These are phyloP conservation scores for Leccinum boreale DNA, from an alignment of 768 basidiomycete species.

Conservation along the genomic window DNA sequence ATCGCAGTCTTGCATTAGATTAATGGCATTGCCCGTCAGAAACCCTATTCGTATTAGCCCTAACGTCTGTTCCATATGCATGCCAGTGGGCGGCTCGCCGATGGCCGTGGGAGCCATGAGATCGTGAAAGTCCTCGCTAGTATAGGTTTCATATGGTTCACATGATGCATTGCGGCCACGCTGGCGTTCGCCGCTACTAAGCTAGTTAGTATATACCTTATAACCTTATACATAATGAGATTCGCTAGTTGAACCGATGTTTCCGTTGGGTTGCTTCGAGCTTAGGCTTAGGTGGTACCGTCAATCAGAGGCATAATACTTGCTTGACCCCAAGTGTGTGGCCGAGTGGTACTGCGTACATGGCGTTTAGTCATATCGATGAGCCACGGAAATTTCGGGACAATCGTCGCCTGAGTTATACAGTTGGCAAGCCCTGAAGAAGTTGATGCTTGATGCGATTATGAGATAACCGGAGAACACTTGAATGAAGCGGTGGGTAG, in stretches of 20 bases:
- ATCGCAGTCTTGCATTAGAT: conserved; percentile 51
- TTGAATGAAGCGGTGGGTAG: not conserved
- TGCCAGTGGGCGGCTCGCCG: conserved; percentile 4
- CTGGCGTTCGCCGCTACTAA: conserved; percentile 19
- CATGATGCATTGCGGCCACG: conserved; percentile 14
- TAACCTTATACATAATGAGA: conserved; percentile 22
- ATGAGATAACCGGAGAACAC: not conserved
- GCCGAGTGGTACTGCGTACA: not conserved
- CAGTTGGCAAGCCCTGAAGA: not conserved
- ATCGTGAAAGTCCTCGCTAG: conserved; percentile 8
- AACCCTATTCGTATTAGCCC: conserved; percentile 73
- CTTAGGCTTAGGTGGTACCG: not conserved
- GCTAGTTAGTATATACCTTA: conserved; percentile 19
- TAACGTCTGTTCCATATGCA: conserved; percentile 38
- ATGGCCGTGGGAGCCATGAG: conserved; percentile 16
- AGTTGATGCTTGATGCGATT: not conserved
- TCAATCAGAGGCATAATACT: not conserved
- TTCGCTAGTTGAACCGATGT: not conserved
- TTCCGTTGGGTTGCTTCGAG: not conserved
- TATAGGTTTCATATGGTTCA: not conserved
- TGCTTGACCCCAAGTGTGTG: not conserved
- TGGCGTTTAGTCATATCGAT: not conserved
- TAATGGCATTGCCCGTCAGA: conserved; percentile 65
- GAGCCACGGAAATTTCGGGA: not conserved
- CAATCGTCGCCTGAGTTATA: not conserved